Percentiles rank a stretch among this genome's conserved stretches.
Evolutionary conservation across 192 early-diverging fungal species (phyloP).

Genomic region (Rhizophagus sp.): DNA sequence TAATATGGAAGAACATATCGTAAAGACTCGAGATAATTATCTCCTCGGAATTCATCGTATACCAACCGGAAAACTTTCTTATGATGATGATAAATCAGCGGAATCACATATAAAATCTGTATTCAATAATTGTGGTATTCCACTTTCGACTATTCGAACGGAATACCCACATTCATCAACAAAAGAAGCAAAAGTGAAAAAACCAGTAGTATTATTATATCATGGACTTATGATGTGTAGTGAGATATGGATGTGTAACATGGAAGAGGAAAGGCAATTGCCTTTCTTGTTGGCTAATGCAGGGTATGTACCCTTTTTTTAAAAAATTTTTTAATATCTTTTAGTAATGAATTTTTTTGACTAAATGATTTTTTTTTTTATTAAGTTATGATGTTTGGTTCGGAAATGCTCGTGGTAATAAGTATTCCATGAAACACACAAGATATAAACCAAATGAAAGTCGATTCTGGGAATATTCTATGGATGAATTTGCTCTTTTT

Average conservation of each 20-base stretch:
- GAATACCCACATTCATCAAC: background rate
- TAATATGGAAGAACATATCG: slow-evolving; percentile 80
- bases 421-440: slow-evolving; percentile 87
- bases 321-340: background rate
- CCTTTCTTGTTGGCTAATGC: slow-evolving; percentile 85
- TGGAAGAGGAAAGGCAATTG: slow-evolving; percentile 72
- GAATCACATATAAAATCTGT: slow-evolving; percentile 35
- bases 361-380: background rate
- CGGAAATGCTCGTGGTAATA: slow-evolving; percentile 93
- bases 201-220: slow-evolving; percentile 91
- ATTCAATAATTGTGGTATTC: slow-evolving; percentile 37
- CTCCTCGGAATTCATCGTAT: slow-evolving; percentile 83
- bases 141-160: slow-evolving; percentile 38
- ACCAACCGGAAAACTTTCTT: slow-evolving; percentile 43
- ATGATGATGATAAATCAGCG: background rate
- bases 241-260: slow-evolving; percentile 88
- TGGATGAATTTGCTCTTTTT: slow-evolving; percentile 86
- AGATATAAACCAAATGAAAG: slow-evolving; percentile 63
- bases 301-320: slow-evolving; percentile 41
- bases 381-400: slow-evolving; percentile 91
- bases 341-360: background rate
- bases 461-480: slow-evolving; percentile 91
- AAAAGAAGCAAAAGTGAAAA: slow-evolving; percentile 25
- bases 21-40: slow-evolving; percentile 83
- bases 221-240: slow-evolving; percentile 95